Percentiles rank a stretch among this genome's conserved stretches.
Evolutionary conservation across 495 filamentous ascomycete genomes (phyloP).

Genomic region (Aspergillus conjunctus): DNA sequence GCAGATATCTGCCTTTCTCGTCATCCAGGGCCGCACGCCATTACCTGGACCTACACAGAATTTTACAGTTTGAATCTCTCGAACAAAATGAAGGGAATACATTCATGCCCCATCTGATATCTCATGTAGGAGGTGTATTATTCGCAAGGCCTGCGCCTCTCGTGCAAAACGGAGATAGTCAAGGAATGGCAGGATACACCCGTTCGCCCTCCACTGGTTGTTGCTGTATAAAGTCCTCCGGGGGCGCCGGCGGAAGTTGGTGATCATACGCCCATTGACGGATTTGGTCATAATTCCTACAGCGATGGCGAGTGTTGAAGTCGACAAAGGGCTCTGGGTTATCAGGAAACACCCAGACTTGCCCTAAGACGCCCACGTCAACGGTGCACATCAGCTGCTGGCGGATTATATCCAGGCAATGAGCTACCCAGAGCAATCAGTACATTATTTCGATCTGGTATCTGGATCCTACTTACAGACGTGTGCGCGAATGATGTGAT

Average conservation of each 20-base stretch:
- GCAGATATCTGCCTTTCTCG: too few relatives aligned
- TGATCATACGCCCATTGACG: constrained; percentile 51
- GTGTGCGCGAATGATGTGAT: constrained; percentile 51
- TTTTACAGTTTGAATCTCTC: too few relatives aligned
- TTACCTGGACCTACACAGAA: too few relatives aligned
- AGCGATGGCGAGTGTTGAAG: constrained; percentile 57
- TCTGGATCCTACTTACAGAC: constrained; percentile 37
- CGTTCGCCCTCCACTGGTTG: not conserved
- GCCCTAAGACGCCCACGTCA: constrained; percentile 54
- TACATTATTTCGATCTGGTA: fast-evolving
- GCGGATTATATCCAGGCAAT: constrained; percentile 58
- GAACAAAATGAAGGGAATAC: too few relatives aligned
- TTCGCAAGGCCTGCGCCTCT: too few relatives aligned
- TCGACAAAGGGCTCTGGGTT: constrained; percentile 52
- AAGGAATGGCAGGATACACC: constrained; percentile 1
- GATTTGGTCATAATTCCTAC: constrained; percentile 57
- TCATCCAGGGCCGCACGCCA: too few relatives aligned
- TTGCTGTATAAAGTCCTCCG: constrained; percentile 45
- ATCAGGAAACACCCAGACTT: constrained; percentile 52
- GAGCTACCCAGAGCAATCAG: constrained; percentile 31
- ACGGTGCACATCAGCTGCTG: constrained; percentile 59
- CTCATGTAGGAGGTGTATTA: too few relatives aligned
- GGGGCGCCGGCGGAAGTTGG: constrained; percentile 44
- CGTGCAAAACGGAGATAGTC: too few relatives aligned
- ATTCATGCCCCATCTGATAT: too few relatives aligned